Conservation (phyloP, 345 rosid genomes). For the Acer yangbiense region DNA sequence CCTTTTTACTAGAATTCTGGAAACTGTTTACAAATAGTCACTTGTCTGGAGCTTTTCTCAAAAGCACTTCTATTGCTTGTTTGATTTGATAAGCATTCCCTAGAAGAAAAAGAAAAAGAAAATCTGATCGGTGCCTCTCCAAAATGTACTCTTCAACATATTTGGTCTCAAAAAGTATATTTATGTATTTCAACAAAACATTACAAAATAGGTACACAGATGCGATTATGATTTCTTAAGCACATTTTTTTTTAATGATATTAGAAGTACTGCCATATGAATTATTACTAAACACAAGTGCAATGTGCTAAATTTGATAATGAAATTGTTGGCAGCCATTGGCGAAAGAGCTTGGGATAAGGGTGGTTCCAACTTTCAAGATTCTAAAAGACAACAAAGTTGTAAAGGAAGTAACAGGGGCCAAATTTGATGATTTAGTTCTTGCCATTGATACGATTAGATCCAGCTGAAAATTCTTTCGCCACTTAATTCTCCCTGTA, state of each 20-base stretch:
- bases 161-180: background rate
- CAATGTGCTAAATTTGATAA: background rate
- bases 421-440: conserved; percentile 77
- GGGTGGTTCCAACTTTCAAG: conserved; percentile 90
- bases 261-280: background rate
- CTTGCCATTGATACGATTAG: conserved; percentile 69
- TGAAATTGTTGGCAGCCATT: conserved; percentile 54
- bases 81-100: background rate
- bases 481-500: conserved; percentile 15
- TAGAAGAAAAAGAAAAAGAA: too few relatives aligned
- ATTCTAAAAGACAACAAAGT: conserved; percentile 67
- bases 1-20: too few relatives aligned
- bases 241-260: background rate
- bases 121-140: background rate
- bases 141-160: too few relatives aligned
- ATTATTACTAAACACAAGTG: background rate
- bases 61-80: background rate
- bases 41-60: background rate
- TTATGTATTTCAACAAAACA: too few relatives aligned
- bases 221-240: too few relatives aligned
- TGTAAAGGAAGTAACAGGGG: conserved; percentile 79
- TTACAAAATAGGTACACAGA: too few relatives aligned
- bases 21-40: background rate
- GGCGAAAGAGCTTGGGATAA: conserved; percentile 93
- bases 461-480: conserved; percentile 47